phyloP scores from a whole-genome alignment of 192 early-diverging fungal species.

The Entomortierella chlamydospora region DNA sequence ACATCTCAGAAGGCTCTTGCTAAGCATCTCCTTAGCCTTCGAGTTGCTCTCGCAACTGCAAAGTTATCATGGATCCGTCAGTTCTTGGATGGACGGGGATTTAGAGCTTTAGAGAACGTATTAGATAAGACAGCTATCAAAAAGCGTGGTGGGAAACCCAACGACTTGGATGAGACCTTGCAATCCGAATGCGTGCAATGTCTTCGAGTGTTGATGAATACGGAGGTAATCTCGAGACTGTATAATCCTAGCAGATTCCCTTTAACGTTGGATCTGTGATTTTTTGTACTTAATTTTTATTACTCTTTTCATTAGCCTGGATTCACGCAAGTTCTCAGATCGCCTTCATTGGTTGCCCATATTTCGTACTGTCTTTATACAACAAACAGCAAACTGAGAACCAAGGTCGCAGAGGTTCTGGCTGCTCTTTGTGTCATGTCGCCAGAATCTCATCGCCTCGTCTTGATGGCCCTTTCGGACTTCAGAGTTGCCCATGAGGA shows the following conservation, averaged over 20 bases:
- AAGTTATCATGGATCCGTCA: slow-evolving; percentile 62
- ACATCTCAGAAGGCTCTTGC: slow-evolving; percentile 52
- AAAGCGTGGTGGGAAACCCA: slow-evolving; percentile 50
- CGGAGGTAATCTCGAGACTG: slow-evolving; percentile 50
- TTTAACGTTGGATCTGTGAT: background rate
- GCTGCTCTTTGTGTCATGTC: slow-evolving; percentile 61
- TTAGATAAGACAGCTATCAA: slow-evolving; percentile 57
- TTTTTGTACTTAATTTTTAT: slow-evolving; percentile 8
- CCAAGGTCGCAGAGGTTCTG: slow-evolving; percentile 60
- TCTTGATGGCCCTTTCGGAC: slow-evolving; percentile 60
- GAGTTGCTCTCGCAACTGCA: slow-evolving; percentile 56
- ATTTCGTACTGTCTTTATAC: slow-evolving; percentile 55
- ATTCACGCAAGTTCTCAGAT: slow-evolving; percentile 53
- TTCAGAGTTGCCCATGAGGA: slow-evolving; percentile 59
- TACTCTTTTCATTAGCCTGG: slow-evolving; percentile 51
- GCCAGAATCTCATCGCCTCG: slow-evolving; percentile 52
- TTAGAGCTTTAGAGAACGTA: slow-evolving; percentile 61
- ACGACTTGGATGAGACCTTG: slow-evolving; percentile 58
- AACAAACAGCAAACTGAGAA: slow-evolving; percentile 56
- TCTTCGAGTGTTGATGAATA: slow-evolving; percentile 61
- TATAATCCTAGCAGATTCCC: too few species aligned
- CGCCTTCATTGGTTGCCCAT: slow-evolving; percentile 46
- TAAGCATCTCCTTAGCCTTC: slow-evolving; percentile 57
- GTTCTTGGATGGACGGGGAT: slow-evolving; percentile 60
- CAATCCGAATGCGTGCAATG: slow-evolving; percentile 64